Evolutionary conservation across 1,139 yeast species (phyloP).

Genomic region (Suhomyces chickasaworum): DNA sequence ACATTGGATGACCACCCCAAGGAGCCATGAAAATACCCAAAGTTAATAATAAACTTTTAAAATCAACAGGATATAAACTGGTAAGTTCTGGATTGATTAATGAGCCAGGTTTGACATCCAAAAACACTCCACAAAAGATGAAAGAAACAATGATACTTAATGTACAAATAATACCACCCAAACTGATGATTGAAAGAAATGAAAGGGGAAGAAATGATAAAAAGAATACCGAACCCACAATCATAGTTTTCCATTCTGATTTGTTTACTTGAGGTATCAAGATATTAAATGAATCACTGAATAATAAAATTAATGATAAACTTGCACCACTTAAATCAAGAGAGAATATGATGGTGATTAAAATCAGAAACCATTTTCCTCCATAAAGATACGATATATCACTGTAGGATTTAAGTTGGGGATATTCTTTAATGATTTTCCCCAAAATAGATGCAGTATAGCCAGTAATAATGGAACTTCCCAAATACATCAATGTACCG

Average conservation of each 20-base stretch:
- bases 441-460: slow-evolving; percentile 64
- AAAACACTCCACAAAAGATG: slow-evolving; percentile 62
- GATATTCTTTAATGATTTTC: slow-evolving; percentile 31
- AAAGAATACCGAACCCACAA: slow-evolving; percentile 53
- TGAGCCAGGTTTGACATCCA: slow-evolving; percentile 65
- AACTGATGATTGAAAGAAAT: slow-evolving; percentile 67
- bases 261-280: slow-evolving; percentile 57
- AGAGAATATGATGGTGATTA: slow-evolving; percentile 72
- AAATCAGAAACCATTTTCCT: slow-evolving; percentile 49
- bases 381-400: slow-evolving; percentile 50
- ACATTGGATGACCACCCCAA: slow-evolving; percentile 90
- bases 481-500: slow-evolving; percentile 56
- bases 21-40: slow-evolving; percentile 83
- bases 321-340: slow-evolving; percentile 80
- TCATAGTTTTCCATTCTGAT: slow-evolving; percentile 49
- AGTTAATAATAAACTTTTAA: slow-evolving; percentile 54
- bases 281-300: slow-evolving; percentile 80
- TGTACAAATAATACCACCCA: slow-evolving; percentile 76
- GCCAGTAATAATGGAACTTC: slow-evolving; percentile 64
- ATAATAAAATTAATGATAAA: slow-evolving; percentile 71
- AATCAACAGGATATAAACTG: slow-evolving; percentile 54
- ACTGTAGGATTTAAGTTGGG: slow-evolving; percentile 40
- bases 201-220: slow-evolving; percentile 76
- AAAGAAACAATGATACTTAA: slow-evolving; percentile 61
- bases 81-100: slow-evolving; percentile 54